Base-by-base conservation (phyloP, 768 basidiomycete species). In the Xanthoconium stramineum region DNA sequence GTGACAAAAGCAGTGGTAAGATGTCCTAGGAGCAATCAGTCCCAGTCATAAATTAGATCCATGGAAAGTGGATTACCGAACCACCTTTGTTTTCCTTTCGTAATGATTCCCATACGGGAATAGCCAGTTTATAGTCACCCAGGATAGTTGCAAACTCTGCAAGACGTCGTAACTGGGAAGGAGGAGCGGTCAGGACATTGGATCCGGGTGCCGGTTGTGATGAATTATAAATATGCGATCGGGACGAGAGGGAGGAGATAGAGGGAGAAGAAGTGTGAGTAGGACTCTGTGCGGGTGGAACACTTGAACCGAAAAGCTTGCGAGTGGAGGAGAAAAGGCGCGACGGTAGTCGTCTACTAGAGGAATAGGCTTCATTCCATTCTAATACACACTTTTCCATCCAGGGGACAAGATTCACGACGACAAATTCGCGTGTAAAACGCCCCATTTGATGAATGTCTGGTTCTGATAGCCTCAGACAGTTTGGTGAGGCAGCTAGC, bases 81-180 rank as follows among this genome's bases (percentile, higher is more conserved):
- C 95, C 95, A 36, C 87, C 86, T 66, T 91, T 94, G 42, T 82
- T 83, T 57, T 98, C 95, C 68, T 94, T 94, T 47, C 91, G 78
- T 35, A 94, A 68, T 5, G 86, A 77, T 67, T 98, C 97, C 89
- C 95, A 98, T 4, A 94, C 83, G 9, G 75, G 73, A 3, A 82
- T 76, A 0, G 95, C 96, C 33, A 95, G 78, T 62, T 91, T 93
- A 69, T 85, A 84, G 71, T 99, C 97, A 4, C 94, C 89, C 3
- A 98, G 73, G 56, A 95, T 83, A 19, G 97, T 97, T 10, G 93
- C 86, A 73, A 98, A 95, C 70, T 99, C 97, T 11, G 94, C 97
- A 5, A 98, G 76, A n/a, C 96, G 85, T 44, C 94, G 81, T 60
- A 88, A 84, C 63, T 88, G 91, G 6, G 85, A 78, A 8, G 83